Evolutionary conservation across 176 grass and related monocot genomes (phyloP).

Genomic region (Raddia distichophylla): DNA sequence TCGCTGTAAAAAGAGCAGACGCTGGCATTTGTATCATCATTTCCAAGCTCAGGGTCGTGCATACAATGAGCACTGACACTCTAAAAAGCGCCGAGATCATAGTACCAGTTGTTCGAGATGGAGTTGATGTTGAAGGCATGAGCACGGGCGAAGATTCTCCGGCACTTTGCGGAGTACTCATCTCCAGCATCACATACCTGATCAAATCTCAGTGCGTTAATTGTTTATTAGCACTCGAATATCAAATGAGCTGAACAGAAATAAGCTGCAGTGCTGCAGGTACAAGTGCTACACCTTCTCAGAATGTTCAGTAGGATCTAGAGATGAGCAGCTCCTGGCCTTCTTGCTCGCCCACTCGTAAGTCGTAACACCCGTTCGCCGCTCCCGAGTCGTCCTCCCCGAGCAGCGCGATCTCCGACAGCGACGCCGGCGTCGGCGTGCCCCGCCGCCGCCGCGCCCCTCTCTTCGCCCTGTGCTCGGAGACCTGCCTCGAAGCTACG

Average conservation of each 20-base stretch:
- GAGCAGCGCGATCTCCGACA: background rate
- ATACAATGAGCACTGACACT: no score
- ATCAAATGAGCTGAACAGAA: background rate
- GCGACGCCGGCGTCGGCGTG: background rate
- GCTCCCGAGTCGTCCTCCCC: background rate
- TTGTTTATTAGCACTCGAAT: background rate
- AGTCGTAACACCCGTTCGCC: background rate
- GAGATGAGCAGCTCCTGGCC: background rate
- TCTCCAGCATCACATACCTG: slow-evolving; percentile 26
- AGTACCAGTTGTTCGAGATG: slow-evolving; percentile 56
- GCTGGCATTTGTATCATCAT: background rate
- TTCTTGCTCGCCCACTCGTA: slow-evolving; percentile 2
- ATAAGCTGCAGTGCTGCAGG: background rate
- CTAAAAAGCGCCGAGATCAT: background rate
- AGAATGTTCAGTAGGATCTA: background rate
- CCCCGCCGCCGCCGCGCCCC: background rate
- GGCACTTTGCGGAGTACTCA: slow-evolving; percentile 42
- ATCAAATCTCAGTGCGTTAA: background rate
- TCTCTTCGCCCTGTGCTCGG: slow-evolving; percentile 27
- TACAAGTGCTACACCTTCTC: background rate
- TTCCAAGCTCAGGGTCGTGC: background rate
- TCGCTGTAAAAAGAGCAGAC: slow-evolving; percentile 29
- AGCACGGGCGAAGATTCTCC: slow-evolving; percentile 44
- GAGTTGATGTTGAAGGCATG: slow-evolving; percentile 62
- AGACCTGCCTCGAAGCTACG: slow-evolving; percentile 39